Percentiles rank a stretch among this genome's conserved stretches.
These are phyloP conservation scores for Metschnikowia arizonensis DNA, from an alignment of 805 yeast genomes.

Conservation along the genomic window DNA sequence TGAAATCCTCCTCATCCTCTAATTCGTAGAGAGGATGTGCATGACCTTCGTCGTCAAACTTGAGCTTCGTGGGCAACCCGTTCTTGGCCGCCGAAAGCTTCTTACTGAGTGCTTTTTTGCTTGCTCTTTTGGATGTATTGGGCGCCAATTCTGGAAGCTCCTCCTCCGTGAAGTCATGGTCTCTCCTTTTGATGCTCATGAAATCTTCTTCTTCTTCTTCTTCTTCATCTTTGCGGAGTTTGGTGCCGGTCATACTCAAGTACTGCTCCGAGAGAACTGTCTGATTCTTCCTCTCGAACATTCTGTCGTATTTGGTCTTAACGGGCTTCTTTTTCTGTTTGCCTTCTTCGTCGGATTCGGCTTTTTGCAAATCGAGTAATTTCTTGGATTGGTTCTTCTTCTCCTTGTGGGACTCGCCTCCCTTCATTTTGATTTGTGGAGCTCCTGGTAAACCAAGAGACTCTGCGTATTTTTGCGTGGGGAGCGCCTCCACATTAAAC, in stretches of 20 bases:
- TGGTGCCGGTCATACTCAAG: constrained; percentile 58
- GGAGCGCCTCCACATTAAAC: constrained; percentile 71
- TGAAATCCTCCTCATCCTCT: constrained; percentile 85
- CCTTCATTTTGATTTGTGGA: constrained; percentile 77
- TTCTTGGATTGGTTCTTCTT: constrained; percentile 79
- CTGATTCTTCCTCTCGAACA: constrained; percentile 94
- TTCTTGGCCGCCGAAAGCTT: constrained; percentile 60
- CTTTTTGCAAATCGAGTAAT: constrained; percentile 50
- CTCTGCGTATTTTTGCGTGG: constrained; percentile 78
- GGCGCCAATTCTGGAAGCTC: constrained; percentile 58
- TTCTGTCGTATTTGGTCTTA: constrained; percentile 86
- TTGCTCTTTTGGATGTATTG: constrained; percentile 78
- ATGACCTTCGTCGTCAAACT: constrained; percentile 91
- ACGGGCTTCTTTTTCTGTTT: constrained; percentile 38
- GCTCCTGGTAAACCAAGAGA: constrained; percentile 95
- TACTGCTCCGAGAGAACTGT: constrained; percentile 88
- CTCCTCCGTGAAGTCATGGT: constrained; percentile 63
- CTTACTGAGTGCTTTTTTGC: constrained; percentile 82
- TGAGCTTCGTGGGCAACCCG: constrained; percentile 71
- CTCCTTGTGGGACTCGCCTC: constrained; percentile 58
- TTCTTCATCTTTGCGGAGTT: constrained; percentile 20
- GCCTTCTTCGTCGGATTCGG: constrained; percentile 55
- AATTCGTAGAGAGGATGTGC: constrained; percentile 91
- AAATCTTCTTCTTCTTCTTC: constrained; percentile 62
- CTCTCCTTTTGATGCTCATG: constrained; percentile 71